These are phyloP conservation scores for Strobilomyces dryophilus DNA, from an alignment of 768 basidiomycete species.

Conservation along the genomic window DNA sequence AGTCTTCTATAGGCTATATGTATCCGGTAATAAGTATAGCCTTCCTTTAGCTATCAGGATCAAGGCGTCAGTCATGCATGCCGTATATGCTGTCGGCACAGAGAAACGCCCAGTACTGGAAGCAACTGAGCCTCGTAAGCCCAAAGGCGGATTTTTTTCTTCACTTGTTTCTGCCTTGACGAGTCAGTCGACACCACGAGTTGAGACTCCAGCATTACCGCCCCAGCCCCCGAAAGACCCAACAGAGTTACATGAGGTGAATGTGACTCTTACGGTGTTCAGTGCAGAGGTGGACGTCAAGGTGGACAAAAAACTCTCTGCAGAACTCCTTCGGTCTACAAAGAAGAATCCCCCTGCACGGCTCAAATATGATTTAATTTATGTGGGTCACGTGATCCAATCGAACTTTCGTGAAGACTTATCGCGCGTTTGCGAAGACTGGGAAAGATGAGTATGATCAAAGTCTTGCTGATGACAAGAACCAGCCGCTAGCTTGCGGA, in stretches of 20 bases:
- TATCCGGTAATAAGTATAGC: not conserved
- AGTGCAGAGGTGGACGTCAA: not conserved
- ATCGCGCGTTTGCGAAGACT: slow-evolving; percentile 39
- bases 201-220: slow-evolving; percentile 1
- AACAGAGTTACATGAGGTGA: slow-evolving; percentile 20
- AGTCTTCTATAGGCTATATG: slow-evolving; percentile 17
- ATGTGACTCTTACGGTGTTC: slow-evolving; percentile 16
- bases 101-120: slow-evolving; percentile 41
- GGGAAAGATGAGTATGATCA: slow-evolving; percentile 38
- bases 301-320: not conserved
- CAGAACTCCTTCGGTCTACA: slow-evolving; percentile 70
- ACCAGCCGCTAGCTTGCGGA: not conserved
- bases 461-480: not conserved
- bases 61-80: slow-evolving; percentile 11
- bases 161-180: slow-evolving; percentile 30
- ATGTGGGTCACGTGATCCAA: slow-evolving; percentile 27
- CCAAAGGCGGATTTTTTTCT: slow-evolving; percentile 44
- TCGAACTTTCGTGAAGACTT: not conserved
- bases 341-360: slow-evolving; percentile 44
- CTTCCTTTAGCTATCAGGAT: slow-evolving; percentile 36
- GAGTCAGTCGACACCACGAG: slow-evolving; percentile 10
- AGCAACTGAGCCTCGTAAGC: slow-evolving; percentile 29
- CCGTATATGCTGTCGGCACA: slow-evolving; percentile 10
- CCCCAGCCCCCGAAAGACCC: slow-evolving; percentile 21
- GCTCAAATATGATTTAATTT: slow-evolving; percentile 81